Base-by-base conservation (phyloP, 345 rosid species). In the Eucalyptus leucophloia region DNA sequence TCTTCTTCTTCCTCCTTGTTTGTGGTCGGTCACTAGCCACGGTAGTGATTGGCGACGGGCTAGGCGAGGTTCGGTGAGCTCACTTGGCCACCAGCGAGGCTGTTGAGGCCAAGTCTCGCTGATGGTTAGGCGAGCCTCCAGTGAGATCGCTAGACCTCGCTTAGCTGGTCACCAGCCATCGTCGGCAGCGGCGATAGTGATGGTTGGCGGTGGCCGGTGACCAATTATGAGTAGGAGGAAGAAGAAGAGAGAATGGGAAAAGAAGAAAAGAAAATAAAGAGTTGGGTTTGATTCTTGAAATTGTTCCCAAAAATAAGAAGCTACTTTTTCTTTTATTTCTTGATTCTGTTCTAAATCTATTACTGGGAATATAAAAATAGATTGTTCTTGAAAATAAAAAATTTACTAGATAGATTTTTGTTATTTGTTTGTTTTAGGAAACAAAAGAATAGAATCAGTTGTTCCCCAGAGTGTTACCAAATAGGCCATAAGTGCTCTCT, bases 101-200 rank as follows among this genome's bases (percentile, higher is more conserved):
- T 50, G 0, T 15, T 0, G 7, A 50, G 19, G 53, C 53, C 53
- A 50, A 50, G 3, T 19, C 53, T 50, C 0, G 7, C 53, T 0
- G 0, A 1, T 16, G 53, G 53, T 1, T 50, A 50, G 53, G 19
- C 0, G 53, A 50, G 53, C 53, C 53, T 50, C 7, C 0, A 6
- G 0, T 50, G 53, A 50, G 19, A 19, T 50, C 0, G 3, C 1
- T 0, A 0, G 3, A 2, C 53, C 53, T 6, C 0, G 1, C 8
- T 19, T 1, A 16, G 8, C 1, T 0, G 1, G 8, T 50, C 19
- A 50, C 53, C 0, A 0, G 1, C 53, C 19, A 50, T 50, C 0
- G 3, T 0, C 8, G 8, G 19, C 1, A 0, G 53, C 1, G 53
- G 53, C 0, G 1, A 1, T 3, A 6, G 3, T 6, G 53, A 16